Percentiles rank a stretch among this genome's conserved stretches.
These are phyloP conservation scores for Suhomyces guaymorum DNA, from an alignment of 1,139 yeast genomes.

Conservation along the genomic window DNA sequence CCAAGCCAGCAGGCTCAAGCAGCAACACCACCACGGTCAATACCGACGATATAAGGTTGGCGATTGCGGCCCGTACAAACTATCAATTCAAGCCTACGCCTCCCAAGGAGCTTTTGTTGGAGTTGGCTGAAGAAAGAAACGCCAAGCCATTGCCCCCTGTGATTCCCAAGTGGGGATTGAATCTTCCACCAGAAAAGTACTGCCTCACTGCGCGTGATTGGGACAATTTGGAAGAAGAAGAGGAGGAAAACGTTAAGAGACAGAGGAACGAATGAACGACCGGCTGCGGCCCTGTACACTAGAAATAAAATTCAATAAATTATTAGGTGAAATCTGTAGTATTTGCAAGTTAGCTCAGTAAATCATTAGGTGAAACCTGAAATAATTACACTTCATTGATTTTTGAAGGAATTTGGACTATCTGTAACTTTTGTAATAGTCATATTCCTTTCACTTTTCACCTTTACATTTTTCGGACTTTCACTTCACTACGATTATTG, in stretches of 20 bases:
- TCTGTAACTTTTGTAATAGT: too few relatives aligned
- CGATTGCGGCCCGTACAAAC: conserved; percentile 89
- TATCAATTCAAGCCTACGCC: conserved; percentile 96
- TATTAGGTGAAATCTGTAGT: too few relatives aligned
- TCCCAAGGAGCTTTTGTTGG: conserved; percentile 86
- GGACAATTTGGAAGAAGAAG: conserved; percentile 47
- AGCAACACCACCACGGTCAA: conserved; percentile 55
- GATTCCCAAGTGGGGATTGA: conserved; percentile 87
- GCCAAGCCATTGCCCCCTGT: conserved; percentile 89
- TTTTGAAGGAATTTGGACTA: too few relatives aligned
- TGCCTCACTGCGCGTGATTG: conserved; percentile 85
- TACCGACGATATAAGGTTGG: conserved; percentile 88
- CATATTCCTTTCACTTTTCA: too few relatives aligned
- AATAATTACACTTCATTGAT: too few relatives aligned
- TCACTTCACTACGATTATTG: too few relatives aligned
- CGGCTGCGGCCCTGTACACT: background rate
- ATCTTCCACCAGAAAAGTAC: conserved; percentile 96
- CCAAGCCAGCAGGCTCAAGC: conserved; percentile 42
- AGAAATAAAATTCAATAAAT: too few relatives aligned
- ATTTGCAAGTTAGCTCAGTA: too few relatives aligned
- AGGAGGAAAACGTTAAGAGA: conserved; percentile 16
- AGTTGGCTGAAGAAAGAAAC: conserved; percentile 89
- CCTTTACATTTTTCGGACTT: too few relatives aligned
- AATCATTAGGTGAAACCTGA: too few relatives aligned
- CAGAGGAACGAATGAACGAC: conserved; percentile 8